Evolutionary conservation across 2,329 filamentous ascomycete genomes (phyloP).

Genomic region (Fusarium falciforme): DNA sequence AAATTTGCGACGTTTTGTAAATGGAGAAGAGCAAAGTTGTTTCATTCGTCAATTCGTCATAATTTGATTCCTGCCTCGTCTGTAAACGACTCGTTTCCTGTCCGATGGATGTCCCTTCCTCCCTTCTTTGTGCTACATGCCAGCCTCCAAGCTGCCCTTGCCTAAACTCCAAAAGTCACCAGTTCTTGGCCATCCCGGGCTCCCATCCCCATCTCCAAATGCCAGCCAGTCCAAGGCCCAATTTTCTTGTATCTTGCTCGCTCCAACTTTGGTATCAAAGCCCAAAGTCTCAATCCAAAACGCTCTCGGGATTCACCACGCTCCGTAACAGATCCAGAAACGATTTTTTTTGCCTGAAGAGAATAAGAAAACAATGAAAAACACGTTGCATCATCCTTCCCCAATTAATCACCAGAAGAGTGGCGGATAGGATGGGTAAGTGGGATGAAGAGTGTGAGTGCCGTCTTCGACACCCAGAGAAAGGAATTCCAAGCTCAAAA

Average conservation of each 20-base stretch:
- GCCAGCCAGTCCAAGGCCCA: background rate
- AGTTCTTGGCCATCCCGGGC: background rate
- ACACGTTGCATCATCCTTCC: background rate
- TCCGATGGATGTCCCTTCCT: background rate
- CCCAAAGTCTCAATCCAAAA: background rate
- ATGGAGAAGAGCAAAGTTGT: background rate
- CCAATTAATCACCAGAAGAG: background rate
- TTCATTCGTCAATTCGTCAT: background rate
- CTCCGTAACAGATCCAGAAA: background rate
- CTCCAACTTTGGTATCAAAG: background rate
- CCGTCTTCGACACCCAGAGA: background rate
- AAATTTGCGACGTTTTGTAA: background rate
- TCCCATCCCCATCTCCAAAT: background rate
- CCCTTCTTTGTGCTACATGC: background rate
- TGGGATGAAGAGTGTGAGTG: background rate
- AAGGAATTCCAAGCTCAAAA: background rate
- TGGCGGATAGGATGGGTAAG: background rate
- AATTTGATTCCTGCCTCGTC: background rate
- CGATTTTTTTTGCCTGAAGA: background rate
- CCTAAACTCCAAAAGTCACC: conserved; percentile 6
- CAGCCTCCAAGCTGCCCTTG: background rate
- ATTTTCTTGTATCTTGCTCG: background rate
- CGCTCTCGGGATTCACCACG: background rate
- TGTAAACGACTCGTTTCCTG: background rate
- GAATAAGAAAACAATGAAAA: background rate